Conservation (phyloP, 345 rosid genomes). For the Syzygium grande region DNA sequence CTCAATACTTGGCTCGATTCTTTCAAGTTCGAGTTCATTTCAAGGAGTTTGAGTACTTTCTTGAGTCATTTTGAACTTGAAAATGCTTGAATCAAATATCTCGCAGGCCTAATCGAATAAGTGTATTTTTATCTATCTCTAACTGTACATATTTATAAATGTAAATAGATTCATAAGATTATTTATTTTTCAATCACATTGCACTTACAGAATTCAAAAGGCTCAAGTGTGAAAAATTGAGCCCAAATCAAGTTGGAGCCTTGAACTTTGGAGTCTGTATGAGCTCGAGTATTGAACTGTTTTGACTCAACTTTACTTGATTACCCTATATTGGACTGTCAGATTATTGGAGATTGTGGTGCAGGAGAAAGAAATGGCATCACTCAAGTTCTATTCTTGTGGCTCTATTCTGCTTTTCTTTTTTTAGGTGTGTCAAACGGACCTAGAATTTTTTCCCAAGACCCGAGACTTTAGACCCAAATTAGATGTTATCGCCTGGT, state of each 20-base stretch:
- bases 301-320: neutral
- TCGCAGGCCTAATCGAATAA: neutral
- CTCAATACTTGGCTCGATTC: neutral
- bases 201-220: neutral
- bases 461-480: neutral
- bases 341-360: neutral
- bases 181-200: neutral
- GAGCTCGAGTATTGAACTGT: neutral
- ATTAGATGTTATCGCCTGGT: neutral
- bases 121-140: neutral
- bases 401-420: neutral
- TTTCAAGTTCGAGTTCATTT: neutral
- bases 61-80: neutral
- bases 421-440: neutral
- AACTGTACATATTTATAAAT: neutral
- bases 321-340: neutral
- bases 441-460: neutral
- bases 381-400: neutral
- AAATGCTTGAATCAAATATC: neutral
- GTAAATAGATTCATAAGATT: neutral
- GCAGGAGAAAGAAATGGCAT: neutral
- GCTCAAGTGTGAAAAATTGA: neutral
- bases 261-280: neutral
- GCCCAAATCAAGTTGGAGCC: neutral
- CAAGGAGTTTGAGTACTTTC: neutral